These are phyloP conservation scores for Anethum foeniculum DNA, from an alignment of 140 eudicot genomes.

Conservation along the genomic window DNA sequence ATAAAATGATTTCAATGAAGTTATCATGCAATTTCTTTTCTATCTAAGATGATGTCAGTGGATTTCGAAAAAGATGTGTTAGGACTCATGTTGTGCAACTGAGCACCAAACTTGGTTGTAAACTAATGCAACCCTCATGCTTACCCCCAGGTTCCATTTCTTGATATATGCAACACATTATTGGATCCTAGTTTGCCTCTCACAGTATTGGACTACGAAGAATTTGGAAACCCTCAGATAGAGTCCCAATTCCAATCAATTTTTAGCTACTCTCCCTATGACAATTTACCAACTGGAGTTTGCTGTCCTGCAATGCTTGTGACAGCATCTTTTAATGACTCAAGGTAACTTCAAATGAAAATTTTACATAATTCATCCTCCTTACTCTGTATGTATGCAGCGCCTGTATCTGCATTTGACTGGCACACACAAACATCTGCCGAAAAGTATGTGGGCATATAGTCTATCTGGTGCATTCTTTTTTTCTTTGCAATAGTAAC, in stretches of 20 bases:
- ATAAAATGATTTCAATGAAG: not conserved
- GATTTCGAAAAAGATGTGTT: too few relatives aligned
- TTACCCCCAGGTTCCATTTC: conserved; percentile 71
- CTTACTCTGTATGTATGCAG: not conserved
- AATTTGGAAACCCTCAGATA: conserved; percentile 81
- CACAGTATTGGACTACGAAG: conserved; percentile 79
- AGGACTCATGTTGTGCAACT: not conserved
- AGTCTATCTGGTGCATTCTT: not conserved
- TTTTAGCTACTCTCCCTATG: conserved; percentile 80
- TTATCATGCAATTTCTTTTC: not conserved
- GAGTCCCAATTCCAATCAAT: conserved; percentile 44
- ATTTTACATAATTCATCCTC: not conserved
- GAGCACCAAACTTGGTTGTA: not conserved
- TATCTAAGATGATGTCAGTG: not conserved
- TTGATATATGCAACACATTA: conserved; percentile 74
- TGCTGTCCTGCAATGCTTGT: conserved; percentile 84
- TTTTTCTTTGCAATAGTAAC: not conserved
- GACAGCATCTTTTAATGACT: conserved; percentile 60
- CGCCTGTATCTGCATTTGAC: not conserved
- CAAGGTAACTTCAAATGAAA: conserved; percentile 40
- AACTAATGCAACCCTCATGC: conserved; percentile 4
- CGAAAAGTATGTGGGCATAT: not conserved
- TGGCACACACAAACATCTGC: not conserved
- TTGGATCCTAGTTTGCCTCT: conserved; percentile 80
- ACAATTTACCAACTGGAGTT: conserved; percentile 42